These are phyloP conservation scores for Lithospermum erythrorhizon DNA, from an alignment of 257 asterid genomes.

Conservation along the genomic window DNA sequence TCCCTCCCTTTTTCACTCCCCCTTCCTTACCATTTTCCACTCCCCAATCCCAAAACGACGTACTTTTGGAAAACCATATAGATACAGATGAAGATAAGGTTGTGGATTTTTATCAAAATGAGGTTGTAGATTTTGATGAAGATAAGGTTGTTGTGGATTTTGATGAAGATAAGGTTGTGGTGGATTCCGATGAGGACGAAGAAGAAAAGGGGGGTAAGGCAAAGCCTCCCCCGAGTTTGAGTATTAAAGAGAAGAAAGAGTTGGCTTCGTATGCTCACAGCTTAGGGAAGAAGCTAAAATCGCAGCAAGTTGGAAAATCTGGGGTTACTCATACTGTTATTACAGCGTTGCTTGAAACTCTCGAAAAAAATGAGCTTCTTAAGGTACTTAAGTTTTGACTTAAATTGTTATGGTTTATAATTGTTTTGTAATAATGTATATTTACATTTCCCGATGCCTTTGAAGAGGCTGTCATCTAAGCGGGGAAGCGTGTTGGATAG, in stretches of 20 bases:
- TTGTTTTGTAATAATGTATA: background rate
- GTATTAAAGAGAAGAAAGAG: slow-evolving; percentile 73
- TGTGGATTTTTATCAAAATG: slow-evolving; percentile 10
- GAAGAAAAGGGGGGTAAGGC: slow-evolving; percentile 5
- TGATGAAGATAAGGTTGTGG: slow-evolving; percentile 12
- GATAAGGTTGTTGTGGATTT: slow-evolving; percentile 7
- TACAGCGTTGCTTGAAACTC: slow-evolving; percentile 71
- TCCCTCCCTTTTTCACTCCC: background rate
- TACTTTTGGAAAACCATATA: slow-evolving; percentile 4
- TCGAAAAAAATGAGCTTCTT: slow-evolving; percentile 82
- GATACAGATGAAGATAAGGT: background rate
- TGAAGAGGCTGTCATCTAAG: too few species aligned
- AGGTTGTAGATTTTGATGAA: slow-evolving; percentile 8
- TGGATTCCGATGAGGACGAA: slow-evolving; percentile 7
- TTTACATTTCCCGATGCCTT: too few species aligned
- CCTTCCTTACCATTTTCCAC: background rate
- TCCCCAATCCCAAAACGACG: too few species aligned
- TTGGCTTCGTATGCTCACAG: slow-evolving; percentile 80
- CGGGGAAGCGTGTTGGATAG: too few species aligned
- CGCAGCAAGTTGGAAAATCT: slow-evolving; percentile 86
- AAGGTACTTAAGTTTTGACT: slow-evolving; percentile 33
- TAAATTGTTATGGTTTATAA: background rate
- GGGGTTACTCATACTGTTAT: slow-evolving; percentile 74
- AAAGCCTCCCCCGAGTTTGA: slow-evolving; percentile 36
- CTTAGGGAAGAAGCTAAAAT: slow-evolving; percentile 72